Conservation (phyloP, 768 basidiomycete genomes). For the Lactarius vividus region DNA sequence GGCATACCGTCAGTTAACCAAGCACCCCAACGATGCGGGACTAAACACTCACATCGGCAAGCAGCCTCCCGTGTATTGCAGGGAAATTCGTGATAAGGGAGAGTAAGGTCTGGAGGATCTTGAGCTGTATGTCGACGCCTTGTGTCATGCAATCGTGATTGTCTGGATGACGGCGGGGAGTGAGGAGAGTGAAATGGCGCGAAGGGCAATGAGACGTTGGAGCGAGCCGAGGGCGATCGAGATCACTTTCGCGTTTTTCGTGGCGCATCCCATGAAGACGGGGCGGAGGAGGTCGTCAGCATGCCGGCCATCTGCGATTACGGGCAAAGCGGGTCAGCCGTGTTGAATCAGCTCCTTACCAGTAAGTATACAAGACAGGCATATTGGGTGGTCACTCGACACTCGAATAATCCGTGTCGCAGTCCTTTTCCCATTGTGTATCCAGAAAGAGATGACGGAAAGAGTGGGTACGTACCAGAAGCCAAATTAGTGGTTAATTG, state of each 20-base stretch:
- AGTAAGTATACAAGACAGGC: not conserved
- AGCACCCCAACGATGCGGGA: not conserved
- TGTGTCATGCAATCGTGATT: slow-evolving; percentile 86
- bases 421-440: not conserved
- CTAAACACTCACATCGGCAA: slow-evolving; percentile 70
- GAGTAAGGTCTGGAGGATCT: slow-evolving; percentile 87
- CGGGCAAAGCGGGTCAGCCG: not conserved
- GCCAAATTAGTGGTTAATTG: slow-evolving; percentile 68
- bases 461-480: slow-evolving; percentile 48
- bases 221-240: slow-evolving; percentile 88
- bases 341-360: not conserved
- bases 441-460: not conserved
- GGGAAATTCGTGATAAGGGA: slow-evolving; percentile 88
- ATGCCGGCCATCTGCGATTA: slow-evolving; percentile 62
- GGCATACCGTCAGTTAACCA: not conserved
- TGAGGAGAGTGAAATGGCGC: slow-evolving; percentile 76
- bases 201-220: slow-evolving; percentile 84
- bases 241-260: slow-evolving; percentile 90
- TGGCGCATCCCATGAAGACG: slow-evolving; percentile 91
- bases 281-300: slow-evolving; percentile 81
- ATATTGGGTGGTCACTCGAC: not conserved
- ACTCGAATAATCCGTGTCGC: not conserved
- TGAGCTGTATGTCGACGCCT: slow-evolving; percentile 95
- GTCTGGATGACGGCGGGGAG: slow-evolving; percentile 79
- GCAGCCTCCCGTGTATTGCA: slow-evolving; percentile 70